A percentile compares a stretch with the other conserved stretches of the same genome.
phyloP scores from a whole-genome alignment of 768 basidiomycete genomes.

The Termitomyces sp. region DNA sequence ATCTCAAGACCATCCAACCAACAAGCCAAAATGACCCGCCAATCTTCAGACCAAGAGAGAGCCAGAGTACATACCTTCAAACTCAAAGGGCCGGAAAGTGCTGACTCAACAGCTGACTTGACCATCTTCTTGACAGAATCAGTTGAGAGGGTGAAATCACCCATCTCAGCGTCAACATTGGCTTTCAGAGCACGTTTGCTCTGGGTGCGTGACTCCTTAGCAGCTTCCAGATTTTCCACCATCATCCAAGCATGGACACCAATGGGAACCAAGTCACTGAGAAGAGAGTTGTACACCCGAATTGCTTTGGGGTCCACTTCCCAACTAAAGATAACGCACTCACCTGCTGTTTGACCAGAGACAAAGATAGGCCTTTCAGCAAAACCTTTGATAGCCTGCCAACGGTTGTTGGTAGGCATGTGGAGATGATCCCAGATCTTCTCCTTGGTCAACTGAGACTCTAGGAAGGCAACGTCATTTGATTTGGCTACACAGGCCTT shows the following conservation, averaged over 20 bases:
- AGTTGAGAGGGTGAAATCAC: not conserved
- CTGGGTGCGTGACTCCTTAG: not conserved
- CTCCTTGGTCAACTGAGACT: not conserved
- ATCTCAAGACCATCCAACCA: too few relatives aligned
- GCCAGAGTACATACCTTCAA: not conserved
- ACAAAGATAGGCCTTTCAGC: not conserved
- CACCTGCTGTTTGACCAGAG: fast-evolving
- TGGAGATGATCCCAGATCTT: not conserved
- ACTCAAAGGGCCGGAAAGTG: not conserved
- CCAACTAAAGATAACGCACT: not conserved
- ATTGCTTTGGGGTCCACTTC: not conserved
- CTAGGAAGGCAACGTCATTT: not conserved
- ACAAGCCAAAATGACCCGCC: too few relatives aligned
- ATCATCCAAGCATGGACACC: not conserved
- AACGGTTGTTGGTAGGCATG: not conserved
- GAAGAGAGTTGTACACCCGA: not conserved
- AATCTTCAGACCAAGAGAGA: not conserved
- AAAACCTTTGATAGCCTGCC: not conserved
- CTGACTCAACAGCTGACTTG: not conserved
- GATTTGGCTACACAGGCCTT: not conserved
- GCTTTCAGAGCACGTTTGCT: not conserved
- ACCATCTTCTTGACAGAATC: not conserved
- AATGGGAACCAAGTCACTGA: not conserved
- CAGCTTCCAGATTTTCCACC: not conserved
- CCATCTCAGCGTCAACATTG: not conserved